A percentile compares a stretch with the other conserved stretches of the same genome.
phyloP scores from a whole-genome alignment of 768 basidiomycete genomes.

The Boletus rubescentipes region DNA sequence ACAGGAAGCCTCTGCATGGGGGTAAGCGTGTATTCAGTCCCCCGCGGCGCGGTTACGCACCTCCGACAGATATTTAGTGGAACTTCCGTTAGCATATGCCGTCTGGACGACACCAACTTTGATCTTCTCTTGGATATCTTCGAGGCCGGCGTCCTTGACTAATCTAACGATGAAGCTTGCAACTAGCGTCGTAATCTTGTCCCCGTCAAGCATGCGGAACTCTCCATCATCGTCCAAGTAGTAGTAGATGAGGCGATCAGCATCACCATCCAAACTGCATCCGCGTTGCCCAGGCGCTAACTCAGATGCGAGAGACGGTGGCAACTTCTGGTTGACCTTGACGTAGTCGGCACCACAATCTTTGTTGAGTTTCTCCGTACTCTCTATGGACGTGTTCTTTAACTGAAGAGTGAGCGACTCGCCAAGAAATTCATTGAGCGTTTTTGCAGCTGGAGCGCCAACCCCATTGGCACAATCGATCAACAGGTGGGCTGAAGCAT shows the following conservation, averaged over 20 bases:
- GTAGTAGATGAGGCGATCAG: constrained; percentile 95
- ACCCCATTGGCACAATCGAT: constrained; percentile 99
- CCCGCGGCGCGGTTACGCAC: constrained; percentile 40
- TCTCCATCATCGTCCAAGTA: constrained; percentile 75
- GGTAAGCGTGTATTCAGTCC: constrained; percentile 7
- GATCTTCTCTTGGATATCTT: constrained; percentile 49
- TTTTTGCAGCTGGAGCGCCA: constrained; percentile 70
- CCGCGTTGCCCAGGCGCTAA: constrained; percentile 75
- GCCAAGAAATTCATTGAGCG: constrained; percentile 59
- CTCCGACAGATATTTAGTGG: constrained; percentile 86
- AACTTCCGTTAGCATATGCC: constrained; percentile 97
- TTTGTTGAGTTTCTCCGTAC: constrained; percentile 75
- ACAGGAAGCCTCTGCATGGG: constrained; percentile 81
- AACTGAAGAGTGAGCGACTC: constrained; percentile 61
- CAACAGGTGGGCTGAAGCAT: constrained; percentile 56
- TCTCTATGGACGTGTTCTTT: constrained; percentile 65
- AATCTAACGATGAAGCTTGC: constrained; percentile 92
- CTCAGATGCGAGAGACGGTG: constrained; percentile 65
- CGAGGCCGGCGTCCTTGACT: constrained; percentile 81
- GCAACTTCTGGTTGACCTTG: constrained; percentile 87
- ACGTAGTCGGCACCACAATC: constrained; percentile 95
- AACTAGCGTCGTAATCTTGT: constrained; percentile 94
- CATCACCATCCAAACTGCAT: constrained; percentile 96
- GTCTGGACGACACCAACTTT: constrained; percentile 97
- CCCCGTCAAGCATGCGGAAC: constrained; percentile 95